Evolutionary conservation across 257 asterid genomes (phyloP), one percentile per base, ranked within the genome.

Genomic region (Solanum ossicruentum): DNA sequence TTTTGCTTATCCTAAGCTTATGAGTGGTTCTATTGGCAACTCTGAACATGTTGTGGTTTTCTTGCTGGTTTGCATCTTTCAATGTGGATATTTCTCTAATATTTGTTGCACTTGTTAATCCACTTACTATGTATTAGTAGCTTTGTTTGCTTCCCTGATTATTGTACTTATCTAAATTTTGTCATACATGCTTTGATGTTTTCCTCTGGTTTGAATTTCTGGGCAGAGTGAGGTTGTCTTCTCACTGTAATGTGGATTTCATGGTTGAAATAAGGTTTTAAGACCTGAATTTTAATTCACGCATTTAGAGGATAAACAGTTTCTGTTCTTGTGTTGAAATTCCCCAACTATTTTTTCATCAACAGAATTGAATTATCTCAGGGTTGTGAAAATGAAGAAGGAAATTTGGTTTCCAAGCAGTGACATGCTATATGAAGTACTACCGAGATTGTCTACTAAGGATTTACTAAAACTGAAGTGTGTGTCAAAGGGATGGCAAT

Each of bases 401-500:
- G 84, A 81, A 11, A 60, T 73, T 69, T 86, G 91, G 92, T 89
- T 85, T 69, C 82, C 82, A 13, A 86, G 84, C 6, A 77, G 83
- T 75, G 97, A 93, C 66, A 87, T 90, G 49, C 89, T 85, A 8
- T 32, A 80, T 3, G 88, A 88, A 70, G 88, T 92, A 51, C 86
- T 94, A 4, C 86, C 88, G 20, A 85, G 89, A 83, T 80, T 94
- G 80, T 45, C 92, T 13, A 87, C 94, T 45, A 89, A 86, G 84
- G 83, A 83, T 12, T 15, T 94, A 89, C 92, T 89, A 43, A 9
- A 9, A 36, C 12, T 89, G 88, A 92, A 92, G 87, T 88, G 66
- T 28, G 97, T 93, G 83, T 89, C 95, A 0, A 95, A 88, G 72
- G 93, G 88, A 23, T 92, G 97, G 94, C 82, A 63, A 16, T 28